Conservation (phyloP, 73 alveolate genomes). For the Tetrahymena elliotti region DNA sequence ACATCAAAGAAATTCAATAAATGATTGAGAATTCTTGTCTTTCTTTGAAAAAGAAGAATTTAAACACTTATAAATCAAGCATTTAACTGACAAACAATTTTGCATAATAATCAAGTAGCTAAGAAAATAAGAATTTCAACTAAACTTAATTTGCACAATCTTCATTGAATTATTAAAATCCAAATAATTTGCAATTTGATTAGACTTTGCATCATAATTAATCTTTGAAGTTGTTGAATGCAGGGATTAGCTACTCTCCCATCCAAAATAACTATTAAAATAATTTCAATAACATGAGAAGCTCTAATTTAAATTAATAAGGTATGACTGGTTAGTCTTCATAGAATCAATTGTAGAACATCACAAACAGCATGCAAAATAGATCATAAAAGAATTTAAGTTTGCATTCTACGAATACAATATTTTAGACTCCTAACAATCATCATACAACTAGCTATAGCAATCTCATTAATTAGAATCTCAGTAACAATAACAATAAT, state of each 20-base stretch:
- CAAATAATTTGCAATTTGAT: background rate
- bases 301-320: background rate
- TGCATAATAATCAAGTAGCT: background rate
- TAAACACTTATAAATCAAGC: background rate
- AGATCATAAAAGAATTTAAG: background rate
- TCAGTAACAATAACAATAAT: background rate
- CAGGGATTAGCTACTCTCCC: background rate
- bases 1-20: background rate
- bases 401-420: background rate
- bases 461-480: background rate
- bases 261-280: background rate
- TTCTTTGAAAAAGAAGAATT: background rate
- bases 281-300: background rate
- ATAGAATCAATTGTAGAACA: background rate
- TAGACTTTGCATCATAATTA: background rate
- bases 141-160: background rate
- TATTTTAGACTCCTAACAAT: background rate
- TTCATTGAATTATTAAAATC: background rate
- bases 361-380: background rate
- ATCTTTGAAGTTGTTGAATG: background rate
- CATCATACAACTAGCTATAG: background rate
- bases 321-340: background rate
- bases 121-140: background rate
- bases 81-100: background rate
- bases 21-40: background rate